Conservation (phyloP, 495 filamentous ascomycete genomes). For the Monascus purpureus region DNA sequence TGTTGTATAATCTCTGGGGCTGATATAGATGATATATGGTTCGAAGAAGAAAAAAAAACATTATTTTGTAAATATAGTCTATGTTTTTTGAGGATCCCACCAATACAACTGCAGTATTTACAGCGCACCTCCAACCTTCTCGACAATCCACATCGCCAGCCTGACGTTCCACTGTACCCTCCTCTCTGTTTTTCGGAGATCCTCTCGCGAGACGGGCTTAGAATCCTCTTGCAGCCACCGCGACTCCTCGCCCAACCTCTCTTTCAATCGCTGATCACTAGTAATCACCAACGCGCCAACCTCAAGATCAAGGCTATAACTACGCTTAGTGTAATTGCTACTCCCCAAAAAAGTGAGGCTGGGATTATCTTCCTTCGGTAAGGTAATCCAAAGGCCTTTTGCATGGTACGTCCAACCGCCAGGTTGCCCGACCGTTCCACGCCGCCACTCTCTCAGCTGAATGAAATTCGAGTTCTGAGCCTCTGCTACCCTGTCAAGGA, state of each 20-base stretch:
- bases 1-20: too few relatives aligned
- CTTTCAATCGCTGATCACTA: conserved; percentile 56
- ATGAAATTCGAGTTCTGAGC: conserved; percentile 47
- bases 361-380: conserved; percentile 45
- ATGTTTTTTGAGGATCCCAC: too few relatives aligned
- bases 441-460: conserved; percentile 77
- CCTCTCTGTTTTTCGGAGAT: conserved; percentile 66
- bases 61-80: too few relatives aligned
- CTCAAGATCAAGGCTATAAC: conserved; percentile 84
- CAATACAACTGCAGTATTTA: too few relatives aligned
- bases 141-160: conserved; percentile 81
- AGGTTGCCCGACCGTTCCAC: conserved; percentile 62
- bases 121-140: conserved; percentile 55
- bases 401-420: conserved; percentile 96
- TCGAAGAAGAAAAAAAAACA: too few relatives aligned
- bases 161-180: conserved; percentile 75
- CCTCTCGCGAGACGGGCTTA: conserved; percentile 49
- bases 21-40: too few relatives aligned
- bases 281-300: conserved; percentile 77
- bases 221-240: conserved; percentile 62
- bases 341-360: conserved; percentile 76
- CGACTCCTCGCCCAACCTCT: conserved; percentile 61
- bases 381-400: conserved; percentile 86
- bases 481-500: conserved; percentile 54
- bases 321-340: conserved; percentile 91